Base-by-base conservation (phyloP, 495 filamentous ascomycete species). In the Chaetomium cochliodes region DNA sequence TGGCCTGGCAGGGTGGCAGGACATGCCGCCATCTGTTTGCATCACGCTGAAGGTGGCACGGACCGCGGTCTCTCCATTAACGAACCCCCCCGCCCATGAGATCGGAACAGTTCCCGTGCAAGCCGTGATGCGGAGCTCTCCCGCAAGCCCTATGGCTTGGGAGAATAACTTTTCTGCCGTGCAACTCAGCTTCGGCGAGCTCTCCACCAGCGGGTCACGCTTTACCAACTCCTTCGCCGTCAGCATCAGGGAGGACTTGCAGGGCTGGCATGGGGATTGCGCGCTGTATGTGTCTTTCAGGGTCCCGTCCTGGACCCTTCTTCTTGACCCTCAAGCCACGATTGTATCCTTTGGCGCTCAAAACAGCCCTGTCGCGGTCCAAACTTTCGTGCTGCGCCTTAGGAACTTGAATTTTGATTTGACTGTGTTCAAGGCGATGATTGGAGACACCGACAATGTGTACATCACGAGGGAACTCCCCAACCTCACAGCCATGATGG, bases 1-100 rank as follows among this genome's bases (percentile, higher is more conserved):
- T 13, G n/a, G 13, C 22, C n/a, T 62, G 15, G 18, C 39, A 33
- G 54, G 52, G 33, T 78, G 71, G 76, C 65, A 67, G 22, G 44
- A 73, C 49, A 69, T 80, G 52, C 77, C 77, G 8, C 60, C 73
- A n/a, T 67, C 71, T 11, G 61, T 78, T 23, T 78, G 76, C 66
- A 39, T 78, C 20, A 79, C 76, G 15, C 62, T 80, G 51, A 62
- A 70, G 37, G 70, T 79, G 20, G 76, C 77, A 30, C 69, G 68
- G 50, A 20, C 51, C 3, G 49, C 49, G 2, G 51, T 63, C n/a
- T 7, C 28, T 52, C 12, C 46, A 58, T 42, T 68, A 55, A 39
- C 74, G 64, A 15, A 64, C 5, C 11, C 20, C 15, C 22, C 44
- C 7, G 22, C 22, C 1, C 5, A 16, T 22, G 0, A 59, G 15